Evolutionary conservation across 352 stramenopile genomes (phyloP), one percentile per base, ranked within the genome.

Genomic region (Phytophthora rubi): DNA sequence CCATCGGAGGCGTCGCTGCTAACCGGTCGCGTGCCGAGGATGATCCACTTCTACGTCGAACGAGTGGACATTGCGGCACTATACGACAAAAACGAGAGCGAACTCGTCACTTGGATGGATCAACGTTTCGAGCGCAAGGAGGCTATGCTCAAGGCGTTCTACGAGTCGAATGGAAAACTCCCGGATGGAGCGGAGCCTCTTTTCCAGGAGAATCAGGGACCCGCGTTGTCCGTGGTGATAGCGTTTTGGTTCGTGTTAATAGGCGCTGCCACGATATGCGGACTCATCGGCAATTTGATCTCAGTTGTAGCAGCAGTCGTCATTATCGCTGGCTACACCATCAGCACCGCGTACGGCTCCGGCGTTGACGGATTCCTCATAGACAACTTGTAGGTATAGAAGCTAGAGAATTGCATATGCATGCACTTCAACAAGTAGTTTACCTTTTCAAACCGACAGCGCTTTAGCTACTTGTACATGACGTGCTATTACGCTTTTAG

Each of bases 41-140:
- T 73, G 44, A 81, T 95, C 54, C 61, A 92, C 68, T 88, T 95
- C 63, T 90, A 93, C 73, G 65, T 95, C 21, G 82, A 93, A 53
- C 73, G 88, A 59, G 56, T 88, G 28, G 71, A 81, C 16, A 83
- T 95, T 35, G 54, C 63, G 10, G 56, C 71, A 4, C 59, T 93
- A 42, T 60, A 60, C 13, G 58, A 63, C 30, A 76, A 63, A 35
- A 80, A 80, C 23, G 75, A 88, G 30, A 71, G 48, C 0, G 77
- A 83, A 28, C 68, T 94, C n/a, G 74, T 70, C 5, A 53, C 56
- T 12, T 95, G 84, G 85, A 68, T 95, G 59, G 79, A 95, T 44
- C 71, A 74, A 13, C 81, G 82, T 0, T 95, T 93, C 33, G 73
- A 82, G 57, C 81, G 71, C 48, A 93, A 93, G 64, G 88, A 95